phyloP scores from a whole-genome alignment of 257 asterid genomes.

The Capsicum rhomboideum region DNA sequence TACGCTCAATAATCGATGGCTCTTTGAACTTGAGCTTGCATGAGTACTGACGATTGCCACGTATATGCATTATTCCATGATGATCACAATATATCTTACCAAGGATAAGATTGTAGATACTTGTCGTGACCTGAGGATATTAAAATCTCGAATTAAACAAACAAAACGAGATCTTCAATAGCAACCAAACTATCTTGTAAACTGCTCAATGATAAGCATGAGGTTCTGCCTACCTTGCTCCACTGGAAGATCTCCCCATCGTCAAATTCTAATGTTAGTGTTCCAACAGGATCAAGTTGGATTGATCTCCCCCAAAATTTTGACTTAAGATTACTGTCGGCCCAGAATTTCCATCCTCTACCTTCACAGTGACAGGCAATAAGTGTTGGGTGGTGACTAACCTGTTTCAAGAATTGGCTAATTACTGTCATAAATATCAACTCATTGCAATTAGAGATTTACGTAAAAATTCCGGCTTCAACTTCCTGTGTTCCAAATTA shows the following conservation, averaged over 20 bases:
- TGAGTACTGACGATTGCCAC: slow-evolving; percentile 68
- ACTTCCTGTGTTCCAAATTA: not conserved
- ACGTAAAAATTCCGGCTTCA: not conserved
- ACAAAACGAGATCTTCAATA: not conserved
- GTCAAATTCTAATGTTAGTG: slow-evolving; percentile 70
- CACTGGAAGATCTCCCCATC: slow-evolving; percentile 93
- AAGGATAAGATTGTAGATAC: slow-evolving; percentile 79
- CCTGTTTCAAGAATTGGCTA: slow-evolving; percentile 42
- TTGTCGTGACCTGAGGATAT: slow-evolving; percentile 69
- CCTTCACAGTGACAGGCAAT: slow-evolving; percentile 99
- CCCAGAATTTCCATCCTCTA: slow-evolving; percentile 95
- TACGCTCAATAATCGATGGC: slow-evolving; percentile 88
- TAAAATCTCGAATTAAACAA: not conserved
- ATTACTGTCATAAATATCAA: slow-evolving; percentile 3
- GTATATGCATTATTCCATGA: slow-evolving; percentile 83
- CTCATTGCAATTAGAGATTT: not conserved
- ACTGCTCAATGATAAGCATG: not conserved
- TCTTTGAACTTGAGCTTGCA: slow-evolving; percentile 97
- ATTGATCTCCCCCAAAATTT: slow-evolving; percentile 97
- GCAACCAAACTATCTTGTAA: not conserved
- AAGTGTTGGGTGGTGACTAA: slow-evolving; percentile 96
- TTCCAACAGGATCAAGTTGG: slow-evolving; percentile 91
- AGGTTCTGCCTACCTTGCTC: slow-evolving; percentile 64
- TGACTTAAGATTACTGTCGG: slow-evolving; percentile 83
- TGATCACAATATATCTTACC: slow-evolving; percentile 93